These are phyloP conservation scores for Dysphania ambrosioides DNA, from an alignment of 148 eudicot species.

Conservation along the genomic window DNA sequence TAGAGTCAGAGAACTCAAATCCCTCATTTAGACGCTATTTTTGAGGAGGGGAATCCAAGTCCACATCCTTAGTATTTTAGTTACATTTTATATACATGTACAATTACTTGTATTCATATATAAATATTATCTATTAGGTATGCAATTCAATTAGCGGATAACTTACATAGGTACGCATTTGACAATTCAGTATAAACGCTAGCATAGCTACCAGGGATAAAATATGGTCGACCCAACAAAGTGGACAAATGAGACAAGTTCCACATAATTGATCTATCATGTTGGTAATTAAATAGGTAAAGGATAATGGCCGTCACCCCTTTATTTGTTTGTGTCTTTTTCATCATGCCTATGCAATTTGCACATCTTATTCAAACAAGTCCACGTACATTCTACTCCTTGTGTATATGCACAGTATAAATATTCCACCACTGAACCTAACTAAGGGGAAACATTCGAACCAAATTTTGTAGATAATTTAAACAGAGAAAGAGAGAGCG, in stretches of 20 bases:
- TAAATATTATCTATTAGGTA: no score
- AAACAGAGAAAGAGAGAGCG: not conserved
- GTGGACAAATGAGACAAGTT: constrained; percentile 19
- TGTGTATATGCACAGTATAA: constrained; percentile 15
- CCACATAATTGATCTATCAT: constrained; percentile 23
- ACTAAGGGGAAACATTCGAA: not conserved
- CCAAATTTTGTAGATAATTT: not conserved
- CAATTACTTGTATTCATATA: no score
- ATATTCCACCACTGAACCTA: not conserved
- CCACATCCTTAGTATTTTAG: no score
- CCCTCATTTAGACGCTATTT: no score
- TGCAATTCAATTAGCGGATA: no score
- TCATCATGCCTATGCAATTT: constrained; percentile 16
- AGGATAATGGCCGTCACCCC: constrained; percentile 8
- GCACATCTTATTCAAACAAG: constrained; percentile 28
- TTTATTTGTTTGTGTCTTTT: constrained; percentile 22
- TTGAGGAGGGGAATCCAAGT: no score
- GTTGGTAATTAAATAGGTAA: constrained; percentile 21
- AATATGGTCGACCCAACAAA: constrained; percentile 24
- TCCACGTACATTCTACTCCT: constrained; percentile 27
- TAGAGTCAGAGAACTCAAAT: no score
- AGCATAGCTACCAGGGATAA: not conserved
- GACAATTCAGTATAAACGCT: no score
- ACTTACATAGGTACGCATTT: no score
- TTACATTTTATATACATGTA: no score